Evolutionary conservation across 495 filamentous ascomycete species (phyloP), one percentile per base, ranked within the genome.

Genomic region (Talaromyces stipitatus): DNA sequence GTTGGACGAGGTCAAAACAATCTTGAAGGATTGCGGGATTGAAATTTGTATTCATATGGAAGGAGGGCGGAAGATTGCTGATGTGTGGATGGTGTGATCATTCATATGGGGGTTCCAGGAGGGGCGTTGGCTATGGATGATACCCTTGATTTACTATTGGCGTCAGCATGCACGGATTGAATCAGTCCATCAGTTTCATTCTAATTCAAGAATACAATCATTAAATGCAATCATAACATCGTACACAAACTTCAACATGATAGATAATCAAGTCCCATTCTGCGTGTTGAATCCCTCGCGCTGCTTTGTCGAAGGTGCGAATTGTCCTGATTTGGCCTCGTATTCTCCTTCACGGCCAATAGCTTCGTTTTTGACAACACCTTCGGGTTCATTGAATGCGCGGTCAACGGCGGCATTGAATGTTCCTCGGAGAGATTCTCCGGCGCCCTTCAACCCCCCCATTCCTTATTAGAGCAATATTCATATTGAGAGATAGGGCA

Each of bases 371-470:
- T 68, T 65, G 22, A 64, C 62, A 1, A 66, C 71, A 2, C 68
- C 66, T 20, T 74, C 64, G 3, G 66, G 53, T n/a, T 70, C 64
- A 18, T 72, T 70, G 58, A 76, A 74, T 0, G 71, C 62, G 58
- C 64, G 63, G 46, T 78, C 75, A 45, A 76, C 69, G 0, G 70
- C 68, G 3, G 70, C 62, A 52, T 61, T 72, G 20, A 76, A 23
- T 4, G 64, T 64, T 4, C 74, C 74, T n/a, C 74, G 71, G n/a
- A 77, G 62, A 2, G 71, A 68, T 58, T 77, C 74, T n/a, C 73
- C 73, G 20, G 66, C 65, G 7, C 74, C 74, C 72, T 76, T 38
- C n/a, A n/a, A n/a, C n/a, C n/a, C n/a, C n/a, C n/a, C n/a, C n/a
- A n/a, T n/a, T 27, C 22, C 16, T n/a, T 12, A 18, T 33, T 14